phyloP scores from a whole-genome alignment of 2,329 filamentous ascomycete species.

The Claviceps pazoutovae region DNA sequence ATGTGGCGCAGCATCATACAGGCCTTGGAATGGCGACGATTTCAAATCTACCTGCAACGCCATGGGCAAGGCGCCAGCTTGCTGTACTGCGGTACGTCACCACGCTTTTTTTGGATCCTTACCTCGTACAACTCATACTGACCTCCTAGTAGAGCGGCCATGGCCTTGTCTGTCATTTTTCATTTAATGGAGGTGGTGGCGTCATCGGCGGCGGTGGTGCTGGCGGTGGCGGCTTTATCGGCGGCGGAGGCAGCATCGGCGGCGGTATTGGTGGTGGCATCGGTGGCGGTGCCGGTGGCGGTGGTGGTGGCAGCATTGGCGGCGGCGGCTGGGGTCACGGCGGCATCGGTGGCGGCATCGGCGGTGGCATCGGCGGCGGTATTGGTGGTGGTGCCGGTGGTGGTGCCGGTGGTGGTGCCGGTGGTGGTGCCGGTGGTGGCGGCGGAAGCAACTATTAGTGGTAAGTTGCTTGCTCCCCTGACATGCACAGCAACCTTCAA shows the following conservation, averaged over 20 bases:
- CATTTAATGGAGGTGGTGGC: neutral
- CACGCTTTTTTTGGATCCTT: too few species aligned
- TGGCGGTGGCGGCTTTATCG: neutral
- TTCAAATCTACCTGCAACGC: constrained; percentile 4
- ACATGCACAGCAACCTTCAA: constrained; percentile 6
- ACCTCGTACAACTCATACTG: neutral
- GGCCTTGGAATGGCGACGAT: neutral
- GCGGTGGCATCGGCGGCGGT: neutral
- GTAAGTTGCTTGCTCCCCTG: neutral
- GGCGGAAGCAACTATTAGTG: neutral
- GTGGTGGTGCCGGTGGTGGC: neutral
- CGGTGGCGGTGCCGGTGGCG: neutral
- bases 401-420: neutral
- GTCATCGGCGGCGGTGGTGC: neutral
- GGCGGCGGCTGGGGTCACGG: neutral
- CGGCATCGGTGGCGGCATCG: neutral
- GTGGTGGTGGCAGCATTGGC: neutral
- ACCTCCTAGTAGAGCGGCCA: neutral
- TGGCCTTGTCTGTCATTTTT: neutral
- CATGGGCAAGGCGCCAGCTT: constrained; percentile 1
- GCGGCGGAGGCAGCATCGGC: neutral
- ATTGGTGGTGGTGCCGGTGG: neutral
- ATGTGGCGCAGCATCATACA: neutral
- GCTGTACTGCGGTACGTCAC: constrained; percentile 7
- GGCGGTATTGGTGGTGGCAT: neutral